Conservation (phyloP, 2,329 filamentous ascomycete species). For the Colletotrichum tabaci region DNA sequence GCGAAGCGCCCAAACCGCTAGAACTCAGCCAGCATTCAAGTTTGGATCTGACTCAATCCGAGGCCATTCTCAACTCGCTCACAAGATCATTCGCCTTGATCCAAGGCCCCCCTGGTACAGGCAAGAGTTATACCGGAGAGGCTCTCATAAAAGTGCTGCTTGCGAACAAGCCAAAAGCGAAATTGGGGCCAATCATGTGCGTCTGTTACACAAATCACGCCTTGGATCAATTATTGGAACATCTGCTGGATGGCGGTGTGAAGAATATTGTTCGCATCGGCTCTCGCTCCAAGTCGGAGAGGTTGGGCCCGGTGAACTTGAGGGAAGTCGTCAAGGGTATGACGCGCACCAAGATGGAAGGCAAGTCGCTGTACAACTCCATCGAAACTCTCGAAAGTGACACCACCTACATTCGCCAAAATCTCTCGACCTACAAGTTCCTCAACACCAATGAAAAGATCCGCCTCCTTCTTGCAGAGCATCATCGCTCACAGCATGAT, state of each 20-base stretch:
- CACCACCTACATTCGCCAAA: background rate
- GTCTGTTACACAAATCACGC: slow-evolving; percentile 68
- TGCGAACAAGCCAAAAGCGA: slow-evolving; percentile 54
- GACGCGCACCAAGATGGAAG: slow-evolving; percentile 58
- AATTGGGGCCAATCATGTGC: slow-evolving; percentile 65
- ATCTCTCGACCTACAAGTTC: background rate
- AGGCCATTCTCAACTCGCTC: slow-evolving; percentile 68
- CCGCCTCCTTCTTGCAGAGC: background rate
- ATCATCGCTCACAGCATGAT: slow-evolving; percentile 42
- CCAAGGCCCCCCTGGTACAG: slow-evolving; percentile 80
- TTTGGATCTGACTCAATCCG: slow-evolving; percentile 68
- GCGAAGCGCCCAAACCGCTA: slow-evolving; percentile 40
- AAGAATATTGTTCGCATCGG: slow-evolving; percentile 74
- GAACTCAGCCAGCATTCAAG: slow-evolving; percentile 53
- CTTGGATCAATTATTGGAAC: slow-evolving; percentile 71
- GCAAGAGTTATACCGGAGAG: slow-evolving; percentile 75
- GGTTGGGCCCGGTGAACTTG: slow-evolving; percentile 67
- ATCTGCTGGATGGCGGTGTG: slow-evolving; percentile 65
- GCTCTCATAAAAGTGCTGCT: slow-evolving; percentile 71
- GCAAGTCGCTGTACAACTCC: slow-evolving; percentile 48
- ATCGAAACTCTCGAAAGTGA: slow-evolving; percentile 40
- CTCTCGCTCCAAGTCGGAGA: slow-evolving; percentile 68
- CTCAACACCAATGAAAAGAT: slow-evolving; percentile 12
- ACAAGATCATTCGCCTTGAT: slow-evolving; percentile 71
- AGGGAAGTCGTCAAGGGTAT: slow-evolving; percentile 51